These are phyloP conservation scores for Aspergillus sp. DNA, from an alignment of 2,329 filamentous ascomycete genomes.

Conservation along the genomic window DNA sequence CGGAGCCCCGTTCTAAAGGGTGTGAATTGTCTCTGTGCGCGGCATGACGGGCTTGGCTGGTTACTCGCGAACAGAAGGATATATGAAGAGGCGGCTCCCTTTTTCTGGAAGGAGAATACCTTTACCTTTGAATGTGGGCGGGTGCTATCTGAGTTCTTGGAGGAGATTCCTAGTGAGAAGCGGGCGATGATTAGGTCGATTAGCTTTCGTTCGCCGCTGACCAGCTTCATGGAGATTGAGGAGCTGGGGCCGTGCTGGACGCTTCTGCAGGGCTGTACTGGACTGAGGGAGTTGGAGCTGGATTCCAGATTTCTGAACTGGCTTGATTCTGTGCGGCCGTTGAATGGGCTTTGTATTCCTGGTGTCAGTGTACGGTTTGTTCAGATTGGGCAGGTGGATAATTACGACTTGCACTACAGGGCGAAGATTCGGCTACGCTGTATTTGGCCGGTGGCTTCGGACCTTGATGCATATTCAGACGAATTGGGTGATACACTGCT, in stretches of 20 bases:
- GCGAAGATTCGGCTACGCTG: background rate
- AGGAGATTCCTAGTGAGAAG: background rate
- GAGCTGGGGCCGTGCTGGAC: background rate
- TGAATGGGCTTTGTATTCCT: background rate
- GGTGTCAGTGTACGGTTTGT: background rate
- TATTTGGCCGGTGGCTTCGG: background rate
- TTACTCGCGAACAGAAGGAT: background rate
- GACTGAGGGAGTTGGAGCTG: background rate
- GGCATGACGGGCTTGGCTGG: background rate
- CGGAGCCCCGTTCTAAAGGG: background rate
- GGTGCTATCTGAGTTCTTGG: background rate
- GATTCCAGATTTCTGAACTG: background rate
- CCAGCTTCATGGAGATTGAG: background rate
- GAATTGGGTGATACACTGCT: background rate
- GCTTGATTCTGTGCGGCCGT: background rate
- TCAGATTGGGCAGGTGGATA: background rate
- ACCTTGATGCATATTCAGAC: background rate
- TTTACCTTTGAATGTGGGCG: background rate
- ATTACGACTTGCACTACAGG: background rate
- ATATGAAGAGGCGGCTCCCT: background rate
- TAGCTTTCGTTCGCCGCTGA: background rate
- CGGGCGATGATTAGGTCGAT: background rate
- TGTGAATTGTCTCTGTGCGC: background rate
- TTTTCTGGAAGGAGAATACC: slow-evolving; percentile 1
- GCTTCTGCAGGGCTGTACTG: background rate